Conservation (phyloP, 2,329 filamentous ascomycete species). For the Sporothrix euskadiensis region DNA sequence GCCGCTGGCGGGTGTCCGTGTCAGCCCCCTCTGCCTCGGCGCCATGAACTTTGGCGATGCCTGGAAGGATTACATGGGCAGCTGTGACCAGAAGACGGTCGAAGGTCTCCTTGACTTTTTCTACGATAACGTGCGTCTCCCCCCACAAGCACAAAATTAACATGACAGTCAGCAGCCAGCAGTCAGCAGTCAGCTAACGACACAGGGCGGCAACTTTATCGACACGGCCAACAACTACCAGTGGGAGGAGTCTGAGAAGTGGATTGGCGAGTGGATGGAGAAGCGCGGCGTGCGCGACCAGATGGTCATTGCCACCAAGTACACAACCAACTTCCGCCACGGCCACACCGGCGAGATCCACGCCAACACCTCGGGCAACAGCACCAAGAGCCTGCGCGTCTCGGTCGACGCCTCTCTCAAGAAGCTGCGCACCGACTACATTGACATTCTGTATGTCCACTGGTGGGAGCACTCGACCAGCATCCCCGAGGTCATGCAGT, state of each 20-base stretch:
- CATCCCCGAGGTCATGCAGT: conserved; percentile 61
- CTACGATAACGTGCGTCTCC: conserved; percentile 51
- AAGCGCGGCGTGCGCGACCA: conserved; percentile 64
- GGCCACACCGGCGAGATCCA: conserved; percentile 45
- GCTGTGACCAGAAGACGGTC: conserved; percentile 61
- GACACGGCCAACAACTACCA: conserved; percentile 72
- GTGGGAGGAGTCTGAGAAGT: conserved; percentile 60
- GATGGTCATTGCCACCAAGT: conserved; percentile 72
- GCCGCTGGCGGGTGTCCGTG: conserved; percentile 63
- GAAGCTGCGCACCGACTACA: conserved; percentile 67
- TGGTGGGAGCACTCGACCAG: conserved; percentile 59
- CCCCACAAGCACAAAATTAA: neutral
- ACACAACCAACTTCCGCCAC: conserved; percentile 57
- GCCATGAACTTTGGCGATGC: conserved; percentile 64
- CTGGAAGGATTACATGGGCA: conserved; percentile 61
- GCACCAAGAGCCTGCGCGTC: conserved; percentile 59
- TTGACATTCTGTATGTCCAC: conserved; percentile 61
- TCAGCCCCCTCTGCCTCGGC: conserved; percentile 67
- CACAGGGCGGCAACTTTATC: conserved; percentile 64
- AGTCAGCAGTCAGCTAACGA: neutral
- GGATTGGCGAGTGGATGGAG: conserved; percentile 72
- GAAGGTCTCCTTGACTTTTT: conserved; percentile 68
- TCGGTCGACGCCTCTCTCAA: conserved; percentile 58
- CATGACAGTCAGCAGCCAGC: too few species aligned
- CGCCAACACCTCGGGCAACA: conserved; percentile 60